Conservation (phyloP, 1,284 basidiomycete species). For the Meira miltonrushii region DNA sequence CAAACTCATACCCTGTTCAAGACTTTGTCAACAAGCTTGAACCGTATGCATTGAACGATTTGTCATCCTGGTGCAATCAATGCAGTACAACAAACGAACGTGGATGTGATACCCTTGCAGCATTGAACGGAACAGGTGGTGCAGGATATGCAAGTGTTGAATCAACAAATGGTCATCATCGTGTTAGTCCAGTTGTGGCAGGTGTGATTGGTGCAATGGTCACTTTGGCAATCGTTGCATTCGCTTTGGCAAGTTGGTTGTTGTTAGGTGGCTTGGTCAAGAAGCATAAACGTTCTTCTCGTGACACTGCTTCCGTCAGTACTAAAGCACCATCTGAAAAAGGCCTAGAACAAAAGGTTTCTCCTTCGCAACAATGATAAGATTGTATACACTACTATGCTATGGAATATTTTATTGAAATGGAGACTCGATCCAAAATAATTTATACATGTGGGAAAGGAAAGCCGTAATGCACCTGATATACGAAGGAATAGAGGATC, state of each 20-base stretch:
- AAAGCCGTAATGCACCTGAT: too few species aligned
- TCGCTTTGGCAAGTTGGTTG: slow-evolving; percentile 17
- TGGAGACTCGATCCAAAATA: too few species aligned
- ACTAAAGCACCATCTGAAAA: neutral
- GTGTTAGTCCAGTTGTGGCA: slow-evolving; percentile 38
- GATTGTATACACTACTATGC: too few species aligned
- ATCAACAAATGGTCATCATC: slow-evolving; percentile 33
- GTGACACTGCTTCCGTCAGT: neutral
- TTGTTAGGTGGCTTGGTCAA: neutral
- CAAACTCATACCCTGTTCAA: slow-evolving; percentile 63
- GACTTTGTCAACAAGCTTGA: slow-evolving; percentile 72
- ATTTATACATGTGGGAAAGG: too few species aligned
- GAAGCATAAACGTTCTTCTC: neutral
- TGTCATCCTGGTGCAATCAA: slow-evolving; percentile 54
- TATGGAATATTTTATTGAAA: too few species aligned
- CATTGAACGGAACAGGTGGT: slow-evolving; percentile 39
- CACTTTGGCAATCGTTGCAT: slow-evolving; percentile 28
- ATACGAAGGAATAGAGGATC: too few species aligned
- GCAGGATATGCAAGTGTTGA: slow-evolving; percentile 28
- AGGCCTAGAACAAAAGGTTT: neutral
- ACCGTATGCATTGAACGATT: slow-evolving; percentile 52
- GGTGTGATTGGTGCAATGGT: slow-evolving; percentile 43
- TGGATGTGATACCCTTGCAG: slow-evolving; percentile 34
- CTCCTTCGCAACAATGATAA: neutral
- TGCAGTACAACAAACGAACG: slow-evolving; percentile 43